Conservation (phyloP, 768 basidiomycete genomes). For the Lactarius pseudohatsudake region DNA sequence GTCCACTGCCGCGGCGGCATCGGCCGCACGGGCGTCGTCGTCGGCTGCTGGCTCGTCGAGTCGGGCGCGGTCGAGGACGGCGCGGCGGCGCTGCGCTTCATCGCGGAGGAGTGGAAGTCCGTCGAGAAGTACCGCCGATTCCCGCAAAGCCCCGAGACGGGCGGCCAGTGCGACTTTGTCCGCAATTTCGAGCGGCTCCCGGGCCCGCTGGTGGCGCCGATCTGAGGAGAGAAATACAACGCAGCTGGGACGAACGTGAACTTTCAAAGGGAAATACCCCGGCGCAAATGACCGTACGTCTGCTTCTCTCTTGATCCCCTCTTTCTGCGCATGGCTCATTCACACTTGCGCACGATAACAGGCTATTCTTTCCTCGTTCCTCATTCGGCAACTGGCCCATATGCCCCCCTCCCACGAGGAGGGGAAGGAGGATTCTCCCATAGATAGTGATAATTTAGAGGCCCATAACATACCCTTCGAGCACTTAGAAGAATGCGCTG, state of each 20-base stretch:
- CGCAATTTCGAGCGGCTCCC: constrained; percentile 45
- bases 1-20: constrained; percentile 83
- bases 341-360: neutral
- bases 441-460: constrained; percentile 14
- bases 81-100: constrained; percentile 59
- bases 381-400: constrained; percentile 8
- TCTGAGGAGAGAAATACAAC: neutral
- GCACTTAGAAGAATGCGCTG: neutral
- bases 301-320: neutral
- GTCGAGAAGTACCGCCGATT: constrained; percentile 78
- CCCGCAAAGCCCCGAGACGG: constrained; percentile 78
- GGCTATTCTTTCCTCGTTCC: constrained; percentile 6
- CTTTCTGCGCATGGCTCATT: neutral
- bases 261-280: neutral
- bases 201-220: neutral
- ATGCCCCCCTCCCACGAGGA: constrained; percentile 6
- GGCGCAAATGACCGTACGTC: neutral
- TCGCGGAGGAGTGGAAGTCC: constrained; percentile 67
- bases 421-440: constrained; percentile 1
- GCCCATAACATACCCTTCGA: constrained; percentile 9
- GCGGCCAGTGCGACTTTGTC: constrained; percentile 75
- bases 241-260: neutral
- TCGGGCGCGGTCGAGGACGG: constrained; percentile 61
- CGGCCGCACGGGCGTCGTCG: constrained; percentile 60
- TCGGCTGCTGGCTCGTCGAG: constrained; percentile 78